phyloP scores from a whole-genome alignment of 2,329 filamentous ascomycete genomes.

The Fusarium sp. region DNA sequence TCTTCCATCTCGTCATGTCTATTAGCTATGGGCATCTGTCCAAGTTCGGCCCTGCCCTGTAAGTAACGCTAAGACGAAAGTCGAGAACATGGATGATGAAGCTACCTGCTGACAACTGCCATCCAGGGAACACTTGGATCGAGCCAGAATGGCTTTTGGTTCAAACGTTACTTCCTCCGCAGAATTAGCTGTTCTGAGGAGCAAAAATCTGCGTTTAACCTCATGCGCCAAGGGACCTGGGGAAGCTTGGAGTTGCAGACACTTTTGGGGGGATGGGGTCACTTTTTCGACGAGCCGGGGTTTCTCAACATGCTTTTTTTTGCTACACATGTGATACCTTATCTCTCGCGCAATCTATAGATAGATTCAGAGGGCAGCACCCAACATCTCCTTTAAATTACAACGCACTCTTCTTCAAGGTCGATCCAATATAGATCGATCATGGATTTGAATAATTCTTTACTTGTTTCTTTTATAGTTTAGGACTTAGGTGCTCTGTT shows the following conservation, averaged over 20 bases:
- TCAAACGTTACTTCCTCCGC: rapidly evolving
- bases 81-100: not conserved
- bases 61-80: not conserved
- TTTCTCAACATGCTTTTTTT: not conserved
- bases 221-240: not conserved
- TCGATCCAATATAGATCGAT: no score
- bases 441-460: no score
- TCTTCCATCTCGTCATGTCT: not conserved
- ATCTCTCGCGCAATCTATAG: not conserved
- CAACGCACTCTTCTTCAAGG: no score
- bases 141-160: no score
- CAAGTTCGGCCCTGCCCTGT: not conserved
- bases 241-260: not conserved
- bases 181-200: no score
- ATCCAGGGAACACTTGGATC: not conserved
- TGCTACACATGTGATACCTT: rapidly evolving
- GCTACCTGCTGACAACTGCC: not conserved
- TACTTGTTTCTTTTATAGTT: no score
- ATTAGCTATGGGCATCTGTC: not conserved
- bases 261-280: not conserved
- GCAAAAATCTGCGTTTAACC: not conserved
- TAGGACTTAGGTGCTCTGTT: no score
- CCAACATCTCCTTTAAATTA: no score
- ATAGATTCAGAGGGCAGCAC: no score
- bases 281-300: not conserved